Evolutionary conservation across 345 rosid genomes (phyloP), one percentile per base, ranked within the genome.

Genomic region (Heritiera fomes): DNA sequence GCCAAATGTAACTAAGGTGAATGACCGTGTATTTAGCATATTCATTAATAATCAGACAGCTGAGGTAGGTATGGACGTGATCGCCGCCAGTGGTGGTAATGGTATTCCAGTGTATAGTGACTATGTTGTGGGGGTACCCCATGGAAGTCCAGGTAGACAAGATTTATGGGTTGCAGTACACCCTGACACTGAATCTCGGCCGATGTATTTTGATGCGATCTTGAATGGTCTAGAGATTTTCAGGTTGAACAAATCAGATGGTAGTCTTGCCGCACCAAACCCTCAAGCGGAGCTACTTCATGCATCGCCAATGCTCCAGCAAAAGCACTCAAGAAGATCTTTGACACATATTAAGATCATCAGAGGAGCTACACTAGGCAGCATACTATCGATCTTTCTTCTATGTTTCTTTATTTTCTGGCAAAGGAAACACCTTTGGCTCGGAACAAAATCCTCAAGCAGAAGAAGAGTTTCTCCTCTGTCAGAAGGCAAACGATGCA

Each of bases 151-250:
- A 53, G 82, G 83, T 41, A 47, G 49, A 34, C 85, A 80, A 68
- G 82, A 83, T 73, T 3, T 89, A 73, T 78, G 86, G 73, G 3
- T 86, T 6, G 60, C 46, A 14, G 3, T 84, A 50, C 82, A 82
- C 2, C 79, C 87, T 1, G 8, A 30, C 23, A 30, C 47, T 1
- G 3, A 72, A 34, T 30, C n/a, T n/a, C 28, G 0, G 3, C 20
- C 79, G 0, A 55, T 20, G 3, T 75, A 47, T 20, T 64, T 82
- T 0, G 85, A 87, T 43, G 89, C 89, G 0, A 78, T 90, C 17
- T 67, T 90, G 84, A 90, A 90, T 20, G 93, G 91, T 0, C 20
- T 84, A 43, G 93, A 90, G 78, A 87, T 90, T 61, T 86, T 88
- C 75, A 90, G 83, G 81, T 58, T 87, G 76, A 85, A 80, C 71